phyloP scores from a whole-genome alignment of 768 basidiomycete genomes.

The Rhizopogon vinicolor region DNA sequence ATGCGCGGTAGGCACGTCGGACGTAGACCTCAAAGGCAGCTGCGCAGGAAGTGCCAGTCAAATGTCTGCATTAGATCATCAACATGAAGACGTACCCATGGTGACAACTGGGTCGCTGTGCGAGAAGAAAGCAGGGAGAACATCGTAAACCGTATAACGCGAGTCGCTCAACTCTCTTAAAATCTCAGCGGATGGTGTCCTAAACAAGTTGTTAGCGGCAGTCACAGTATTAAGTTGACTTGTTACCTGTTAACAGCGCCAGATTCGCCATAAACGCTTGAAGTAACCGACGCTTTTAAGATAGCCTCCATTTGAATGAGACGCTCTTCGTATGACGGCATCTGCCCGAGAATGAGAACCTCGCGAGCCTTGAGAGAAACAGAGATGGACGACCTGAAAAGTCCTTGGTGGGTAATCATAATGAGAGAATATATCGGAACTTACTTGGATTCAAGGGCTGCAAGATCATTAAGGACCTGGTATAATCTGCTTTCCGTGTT shows the following conservation, averaged over 20 bases:
- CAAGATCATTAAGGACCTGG: conserved; percentile 74
- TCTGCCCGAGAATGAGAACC: conserved; percentile 91
- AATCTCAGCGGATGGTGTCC: conserved; percentile 81
- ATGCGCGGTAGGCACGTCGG: conserved; percentile 92
- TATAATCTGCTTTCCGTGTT: conserved; percentile 70
- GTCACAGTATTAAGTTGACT: not conserved
- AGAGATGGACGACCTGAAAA: conserved; percentile 73
- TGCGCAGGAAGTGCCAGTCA: conserved; percentile 18
- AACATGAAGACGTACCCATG: conserved; percentile 52
- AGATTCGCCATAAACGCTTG: conserved; percentile 86
- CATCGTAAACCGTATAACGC: conserved; percentile 94
- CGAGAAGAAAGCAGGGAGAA: conserved; percentile 92
- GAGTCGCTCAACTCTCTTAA: conserved; percentile 94
- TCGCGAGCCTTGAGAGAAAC: conserved; percentile 96
- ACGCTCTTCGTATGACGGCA: conserved; percentile 97
- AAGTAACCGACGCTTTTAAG: conserved; percentile 81
- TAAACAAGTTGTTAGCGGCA: conserved; percentile 22
- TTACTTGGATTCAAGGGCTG: conserved; percentile 84
- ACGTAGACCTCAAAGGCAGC: conserved; percentile 96
- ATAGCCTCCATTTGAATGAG: conserved; percentile 91
- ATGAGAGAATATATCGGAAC: not conserved
- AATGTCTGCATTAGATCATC: not conserved
- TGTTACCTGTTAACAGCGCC: conserved; percentile 55
- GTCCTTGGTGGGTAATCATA: conserved; percentile 1
- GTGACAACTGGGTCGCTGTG: conserved; percentile 81